These are phyloP conservation scores for Fusarium armeniacum DNA, from an alignment of 2,329 filamentous ascomycete genomes.

Conservation along the genomic window DNA sequence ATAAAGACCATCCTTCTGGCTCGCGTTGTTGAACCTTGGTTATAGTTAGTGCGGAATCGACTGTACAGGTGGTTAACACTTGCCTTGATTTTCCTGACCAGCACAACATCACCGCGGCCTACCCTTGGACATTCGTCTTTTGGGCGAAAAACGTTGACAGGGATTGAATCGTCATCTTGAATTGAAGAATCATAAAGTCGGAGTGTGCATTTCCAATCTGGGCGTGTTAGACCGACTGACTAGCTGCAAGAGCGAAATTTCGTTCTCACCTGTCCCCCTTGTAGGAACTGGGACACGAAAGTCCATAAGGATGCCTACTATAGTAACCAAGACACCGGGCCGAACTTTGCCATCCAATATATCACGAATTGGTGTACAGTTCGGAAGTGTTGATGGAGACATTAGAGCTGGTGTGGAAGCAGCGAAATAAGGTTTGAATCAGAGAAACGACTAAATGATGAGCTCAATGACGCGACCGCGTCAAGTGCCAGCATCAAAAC, in stretches of 20 bases:
- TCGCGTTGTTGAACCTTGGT: conserved; percentile 59
- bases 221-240: conserved; percentile 11
- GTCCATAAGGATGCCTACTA: conserved; percentile 81
- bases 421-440: conserved; percentile 15
- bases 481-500: conserved; percentile 4
- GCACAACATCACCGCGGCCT: conserved; percentile 57
- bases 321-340: conserved; percentile 60
- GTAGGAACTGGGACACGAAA: conserved; percentile 67
- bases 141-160: conserved; percentile 73
- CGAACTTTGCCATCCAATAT: conserved; percentile 59
- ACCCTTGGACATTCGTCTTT: conserved; percentile 63
- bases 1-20: conserved; percentile 57
- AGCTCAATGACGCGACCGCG: conserved; percentile 3
- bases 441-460: neutral
- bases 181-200: conserved; percentile 71
- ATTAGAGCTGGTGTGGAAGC: conserved; percentile 16
- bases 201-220: conserved; percentile 73
- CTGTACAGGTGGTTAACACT: neutral
- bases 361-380: conserved; percentile 55
- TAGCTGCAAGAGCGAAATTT: conserved; percentile 18
- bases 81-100: conserved; percentile 69
- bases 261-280: conserved; percentile 63
- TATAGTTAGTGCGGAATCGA: conserved; percentile 21
- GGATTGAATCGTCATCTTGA: conserved; percentile 58
- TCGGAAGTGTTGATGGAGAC: conserved; percentile 38